Evolutionary conservation across 257 asterid genomes (phyloP).

Genomic region (Ehretia macrophylla): DNA sequence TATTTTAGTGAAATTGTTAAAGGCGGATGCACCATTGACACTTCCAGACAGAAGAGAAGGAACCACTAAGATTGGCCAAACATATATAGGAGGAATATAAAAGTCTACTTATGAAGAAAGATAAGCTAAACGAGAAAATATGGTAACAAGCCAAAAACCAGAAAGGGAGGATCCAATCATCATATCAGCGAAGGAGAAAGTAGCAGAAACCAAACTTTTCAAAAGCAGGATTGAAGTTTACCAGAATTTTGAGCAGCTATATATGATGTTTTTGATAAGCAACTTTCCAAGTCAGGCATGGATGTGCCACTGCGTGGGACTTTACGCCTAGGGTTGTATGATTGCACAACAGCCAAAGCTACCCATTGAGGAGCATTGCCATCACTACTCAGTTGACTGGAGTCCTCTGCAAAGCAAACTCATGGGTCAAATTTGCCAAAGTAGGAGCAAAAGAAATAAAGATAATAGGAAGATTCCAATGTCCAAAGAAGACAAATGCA

Average conservation of each 20-base stretch:
- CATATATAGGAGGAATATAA: too few species aligned
- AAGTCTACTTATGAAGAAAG: too few species aligned
- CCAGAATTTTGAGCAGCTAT: slow-evolving; percentile 83
- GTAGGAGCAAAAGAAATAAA: slow-evolving; percentile 8
- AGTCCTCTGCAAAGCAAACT: slow-evolving; percentile 42
- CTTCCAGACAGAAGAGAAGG: too few species aligned
- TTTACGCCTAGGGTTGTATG: slow-evolving; percentile 74
- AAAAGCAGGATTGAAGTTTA: slow-evolving; percentile 13
- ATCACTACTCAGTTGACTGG: slow-evolving; percentile 29
- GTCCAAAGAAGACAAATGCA: background rate
- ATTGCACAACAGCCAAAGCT: slow-evolving; percentile 87
- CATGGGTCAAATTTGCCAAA: background rate
- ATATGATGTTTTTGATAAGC: slow-evolving; percentile 80
- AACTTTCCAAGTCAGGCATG: slow-evolving; percentile 62
- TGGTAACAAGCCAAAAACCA: too few species aligned
- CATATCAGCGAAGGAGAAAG: too few species aligned
- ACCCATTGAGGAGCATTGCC: slow-evolving; percentile 61
- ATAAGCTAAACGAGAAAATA: too few species aligned
- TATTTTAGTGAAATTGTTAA: too few species aligned
- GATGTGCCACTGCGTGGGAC: slow-evolving; percentile 76
- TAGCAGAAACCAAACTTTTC: too few species aligned
- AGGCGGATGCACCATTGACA: too few species aligned
- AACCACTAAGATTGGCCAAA: too few species aligned
- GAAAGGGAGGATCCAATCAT: too few species aligned
- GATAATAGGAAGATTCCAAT: slow-evolving; percentile 15